Evolutionary conservation across 345 rosid genomes (phyloP).

Genomic region (Barbarea vulgaris): DNA sequence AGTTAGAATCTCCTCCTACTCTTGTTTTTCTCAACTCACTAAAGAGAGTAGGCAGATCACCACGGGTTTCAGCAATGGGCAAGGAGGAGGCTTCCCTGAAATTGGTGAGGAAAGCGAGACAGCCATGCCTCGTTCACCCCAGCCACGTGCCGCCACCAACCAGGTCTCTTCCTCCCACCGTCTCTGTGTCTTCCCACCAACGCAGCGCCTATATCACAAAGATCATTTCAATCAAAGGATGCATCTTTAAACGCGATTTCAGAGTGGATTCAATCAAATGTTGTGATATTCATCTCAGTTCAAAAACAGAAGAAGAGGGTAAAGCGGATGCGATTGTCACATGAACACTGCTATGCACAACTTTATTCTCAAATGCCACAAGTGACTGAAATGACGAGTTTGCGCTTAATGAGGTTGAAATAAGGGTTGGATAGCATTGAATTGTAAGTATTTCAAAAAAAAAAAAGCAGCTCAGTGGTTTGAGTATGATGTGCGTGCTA

Average conservation of each 20-base stretch:
- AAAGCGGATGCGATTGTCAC: conserved; percentile 76
- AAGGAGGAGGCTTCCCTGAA: conserved; percentile 48
- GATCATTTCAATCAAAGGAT: conserved; percentile 1
- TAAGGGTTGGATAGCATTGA: too few species aligned
- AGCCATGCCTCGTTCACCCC: conserved; percentile 63
- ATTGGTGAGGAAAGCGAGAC: conserved; percentile 73
- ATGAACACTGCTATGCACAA: conserved; percentile 49
- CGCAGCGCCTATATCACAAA: conserved; percentile 48
- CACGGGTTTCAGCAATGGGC: conserved; percentile 57
- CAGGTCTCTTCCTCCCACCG: conserved; percentile 76
- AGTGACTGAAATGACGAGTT: too few species aligned
- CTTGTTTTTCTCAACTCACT: too few species aligned
- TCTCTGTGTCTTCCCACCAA: conserved; percentile 71
- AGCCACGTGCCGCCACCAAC: conserved; percentile 85
- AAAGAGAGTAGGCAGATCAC: conserved; percentile 73
- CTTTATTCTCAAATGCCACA: too few species aligned
- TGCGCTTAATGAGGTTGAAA: too few species aligned
- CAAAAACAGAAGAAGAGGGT: conserved; percentile 63
- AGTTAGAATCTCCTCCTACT: too few species aligned
- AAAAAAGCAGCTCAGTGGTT: too few species aligned
- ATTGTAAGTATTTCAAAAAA: too few species aligned
- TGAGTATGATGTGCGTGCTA: too few species aligned
- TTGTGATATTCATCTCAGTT: conserved; percentile 76
- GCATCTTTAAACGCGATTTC: background rate
- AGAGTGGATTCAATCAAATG: conserved; percentile 43